Conservation (phyloP, 495 filamentous ascomycete species). For the Penicillium macrosclerotiorum region DNA sequence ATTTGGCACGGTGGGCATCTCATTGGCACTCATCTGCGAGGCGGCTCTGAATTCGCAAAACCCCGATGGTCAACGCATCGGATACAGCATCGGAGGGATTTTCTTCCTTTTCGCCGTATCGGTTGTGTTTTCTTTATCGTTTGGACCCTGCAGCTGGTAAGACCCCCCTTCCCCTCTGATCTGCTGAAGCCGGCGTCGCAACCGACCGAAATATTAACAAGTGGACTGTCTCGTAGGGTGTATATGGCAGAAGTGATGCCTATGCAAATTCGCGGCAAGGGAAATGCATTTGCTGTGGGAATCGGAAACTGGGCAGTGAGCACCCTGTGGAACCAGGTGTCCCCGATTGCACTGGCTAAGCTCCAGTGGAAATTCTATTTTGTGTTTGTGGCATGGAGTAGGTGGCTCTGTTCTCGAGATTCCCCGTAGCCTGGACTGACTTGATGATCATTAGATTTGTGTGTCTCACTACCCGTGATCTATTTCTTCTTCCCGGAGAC, state of each 20-base stretch:
- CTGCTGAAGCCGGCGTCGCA: neutral
- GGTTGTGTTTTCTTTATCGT: conserved; percentile 46
- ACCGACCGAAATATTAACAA: conserved; percentile 1
- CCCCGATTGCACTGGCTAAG: conserved; percentile 43
- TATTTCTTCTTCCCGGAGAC: conserved; percentile 57
- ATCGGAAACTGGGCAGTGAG: conserved; percentile 51
- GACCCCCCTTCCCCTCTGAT: neutral
- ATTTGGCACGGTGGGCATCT: conserved; percentile 39
- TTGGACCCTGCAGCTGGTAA: conserved; percentile 46
- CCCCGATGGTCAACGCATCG: conserved; percentile 27
- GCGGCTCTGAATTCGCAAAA: conserved; percentile 42
- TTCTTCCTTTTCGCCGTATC: conserved; percentile 51
- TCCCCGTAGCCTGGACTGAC: too few species aligned
- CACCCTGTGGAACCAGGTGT: conserved; percentile 51
- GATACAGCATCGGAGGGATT: conserved; percentile 43
- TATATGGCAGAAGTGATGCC: conserved; percentile 53
- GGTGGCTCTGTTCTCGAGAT: too few species aligned
- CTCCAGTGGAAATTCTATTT: conserved; percentile 49
- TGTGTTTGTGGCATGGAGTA: conserved; percentile 43
- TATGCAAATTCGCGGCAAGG: conserved; percentile 47
- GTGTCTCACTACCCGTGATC: conserved; percentile 36
- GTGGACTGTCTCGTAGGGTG: conserved; percentile 26
- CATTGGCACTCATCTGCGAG: conserved; percentile 43
- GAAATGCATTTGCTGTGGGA: conserved; percentile 46
- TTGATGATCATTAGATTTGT: conserved; percentile 36